Conservation (phyloP, 345 rosid species). For the Hirschfeldia incana region DNA sequence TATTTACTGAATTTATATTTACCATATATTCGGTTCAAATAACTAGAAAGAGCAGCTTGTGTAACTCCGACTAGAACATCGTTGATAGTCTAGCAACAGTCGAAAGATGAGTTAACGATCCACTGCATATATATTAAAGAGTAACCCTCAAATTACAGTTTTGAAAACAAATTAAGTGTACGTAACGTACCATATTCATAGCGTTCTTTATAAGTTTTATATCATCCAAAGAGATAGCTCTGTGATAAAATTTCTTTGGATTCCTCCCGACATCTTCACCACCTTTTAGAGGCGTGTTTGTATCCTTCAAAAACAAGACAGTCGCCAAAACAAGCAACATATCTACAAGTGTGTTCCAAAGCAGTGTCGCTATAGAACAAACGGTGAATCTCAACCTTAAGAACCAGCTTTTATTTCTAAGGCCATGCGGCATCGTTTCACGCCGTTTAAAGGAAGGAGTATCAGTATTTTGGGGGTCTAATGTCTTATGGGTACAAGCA, state of each 20-base stretch:
- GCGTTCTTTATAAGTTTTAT: conserved; percentile 43
- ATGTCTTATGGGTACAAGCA: conserved; percentile 54
- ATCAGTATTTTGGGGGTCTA: conserved; percentile 56
- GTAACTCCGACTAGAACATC: conserved; percentile 67
- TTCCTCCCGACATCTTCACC: conserved; percentile 1
- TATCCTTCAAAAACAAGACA: conserved; percentile 47
- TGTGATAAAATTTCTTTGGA: conserved; percentile 47
- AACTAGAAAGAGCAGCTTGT: conserved; percentile 63
- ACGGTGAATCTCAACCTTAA: conserved; percentile 39
- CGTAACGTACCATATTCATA: conserved; percentile 29
- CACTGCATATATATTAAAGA: background rate
- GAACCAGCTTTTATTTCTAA: conserved; percentile 8
- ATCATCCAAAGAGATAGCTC: conserved; percentile 53
- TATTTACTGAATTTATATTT: background rate
- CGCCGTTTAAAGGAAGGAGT: conserved; percentile 44
- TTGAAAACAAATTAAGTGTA: background rate
- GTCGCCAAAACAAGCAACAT: conserved; percentile 45
- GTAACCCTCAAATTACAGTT: background rate
- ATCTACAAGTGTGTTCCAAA: conserved; percentile 62
- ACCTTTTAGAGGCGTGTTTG: conserved; percentile 53
- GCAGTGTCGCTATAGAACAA: conserved; percentile 39
- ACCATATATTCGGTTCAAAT: conserved; percentile 36
- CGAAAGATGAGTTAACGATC: conserved; percentile 6
- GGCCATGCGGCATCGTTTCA: background rate
- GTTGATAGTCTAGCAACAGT: conserved; percentile 54